phyloP scores from a whole-genome alignment of 2,329 filamentous ascomycete genomes.

The Xylariaceae sp. region DNA sequence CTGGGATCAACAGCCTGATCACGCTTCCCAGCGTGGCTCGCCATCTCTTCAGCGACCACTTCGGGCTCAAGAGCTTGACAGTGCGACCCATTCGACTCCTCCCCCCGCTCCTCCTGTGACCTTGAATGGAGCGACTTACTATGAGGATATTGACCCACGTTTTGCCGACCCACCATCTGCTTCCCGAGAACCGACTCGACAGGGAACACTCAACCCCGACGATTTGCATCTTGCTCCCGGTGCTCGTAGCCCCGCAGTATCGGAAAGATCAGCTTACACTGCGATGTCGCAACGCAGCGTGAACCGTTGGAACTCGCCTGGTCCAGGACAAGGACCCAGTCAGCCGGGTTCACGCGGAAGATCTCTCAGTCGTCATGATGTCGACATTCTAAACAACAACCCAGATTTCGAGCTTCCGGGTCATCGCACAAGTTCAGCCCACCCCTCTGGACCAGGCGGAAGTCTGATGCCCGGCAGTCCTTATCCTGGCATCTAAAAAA shows the following conservation, averaged over 20 bases:
- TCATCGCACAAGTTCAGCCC: slow-evolving; percentile 29
- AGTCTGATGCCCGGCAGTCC: slow-evolving; percentile 51
- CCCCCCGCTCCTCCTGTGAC: slow-evolving; percentile 32
- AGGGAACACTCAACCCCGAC: slow-evolving; percentile 50
- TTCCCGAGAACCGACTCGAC: slow-evolving; percentile 25
- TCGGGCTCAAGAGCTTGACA: slow-evolving; percentile 35
- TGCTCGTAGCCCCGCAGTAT: slow-evolving; percentile 66
- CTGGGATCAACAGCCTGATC: slow-evolving; percentile 47
- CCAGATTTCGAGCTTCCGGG: slow-evolving; percentile 76
- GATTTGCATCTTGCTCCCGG: slow-evolving; percentile 52
- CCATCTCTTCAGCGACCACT: slow-evolving; percentile 40
- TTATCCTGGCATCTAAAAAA: slow-evolving; percentile 39
- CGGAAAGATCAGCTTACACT: slow-evolving; percentile 80
- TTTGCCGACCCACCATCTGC: slow-evolving; percentile 54
- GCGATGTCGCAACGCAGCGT: slow-evolving; percentile 83
- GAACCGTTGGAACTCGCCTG: slow-evolving; percentile 70
- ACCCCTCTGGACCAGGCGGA: slow-evolving; percentile 24
- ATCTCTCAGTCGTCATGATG: slow-evolving; percentile 54
- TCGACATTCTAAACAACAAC: slow-evolving; percentile 71
- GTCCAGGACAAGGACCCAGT: slow-evolving; percentile 39
- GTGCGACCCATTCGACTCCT: slow-evolving; percentile 20
- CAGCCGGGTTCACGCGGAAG: slow-evolving; percentile 41
- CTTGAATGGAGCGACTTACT: slow-evolving; percentile 53
- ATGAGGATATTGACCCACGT: slow-evolving; percentile 87
- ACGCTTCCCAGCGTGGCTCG: slow-evolving; percentile 42